Conservation (phyloP, 1,284 basidiomycete genomes). For the Cerrena zonata region DNA sequence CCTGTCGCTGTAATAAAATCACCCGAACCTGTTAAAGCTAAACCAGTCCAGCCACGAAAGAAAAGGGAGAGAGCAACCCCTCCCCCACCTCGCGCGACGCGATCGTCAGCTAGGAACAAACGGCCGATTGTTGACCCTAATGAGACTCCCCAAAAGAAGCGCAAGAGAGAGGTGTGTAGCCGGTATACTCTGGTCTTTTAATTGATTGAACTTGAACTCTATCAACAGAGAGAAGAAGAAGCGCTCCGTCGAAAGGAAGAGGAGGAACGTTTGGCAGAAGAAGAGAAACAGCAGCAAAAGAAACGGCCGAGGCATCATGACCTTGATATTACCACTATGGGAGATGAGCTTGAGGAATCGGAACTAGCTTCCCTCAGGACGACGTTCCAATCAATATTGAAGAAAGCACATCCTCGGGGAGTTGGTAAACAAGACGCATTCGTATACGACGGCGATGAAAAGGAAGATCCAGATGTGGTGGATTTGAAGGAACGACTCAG, state of each 20-base stretch:
- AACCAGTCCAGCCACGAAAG: conserved; percentile 57
- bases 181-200: too few species aligned
- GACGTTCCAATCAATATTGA: conserved; percentile 35
- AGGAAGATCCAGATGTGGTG: conserved; percentile 41
- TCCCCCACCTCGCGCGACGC: conserved; percentile 34
- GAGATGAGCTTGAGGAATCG: conserved; percentile 41
- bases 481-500: conserved; percentile 50
- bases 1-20: conserved; percentile 34
- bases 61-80: conserved; percentile 45
- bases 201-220: too few species aligned
- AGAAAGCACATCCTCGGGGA: conserved; percentile 33
- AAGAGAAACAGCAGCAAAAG: conserved; percentile 55
- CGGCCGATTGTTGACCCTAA: conserved; percentile 42
- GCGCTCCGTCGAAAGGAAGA: conserved; percentile 45
- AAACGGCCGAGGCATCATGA: conserved; percentile 64
- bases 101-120: conserved; percentile 60
- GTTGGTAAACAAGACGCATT: conserved; percentile 46
- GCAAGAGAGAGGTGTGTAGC: conserved; percentile 56
- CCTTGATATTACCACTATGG: conserved; percentile 52
- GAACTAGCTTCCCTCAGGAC: conserved; percentile 41
- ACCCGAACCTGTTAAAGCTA: conserved; percentile 35
- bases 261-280: conserved; percentile 51
- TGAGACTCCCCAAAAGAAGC: conserved; percentile 58
- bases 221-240: conserved; percentile 40
- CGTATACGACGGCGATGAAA: conserved; percentile 36